Percentiles rank a stretch among this genome's conserved stretches.
Conservation (phyloP, 2,329 filamentous ascomycete species). For the Leptosphaerulina australis region DNA sequence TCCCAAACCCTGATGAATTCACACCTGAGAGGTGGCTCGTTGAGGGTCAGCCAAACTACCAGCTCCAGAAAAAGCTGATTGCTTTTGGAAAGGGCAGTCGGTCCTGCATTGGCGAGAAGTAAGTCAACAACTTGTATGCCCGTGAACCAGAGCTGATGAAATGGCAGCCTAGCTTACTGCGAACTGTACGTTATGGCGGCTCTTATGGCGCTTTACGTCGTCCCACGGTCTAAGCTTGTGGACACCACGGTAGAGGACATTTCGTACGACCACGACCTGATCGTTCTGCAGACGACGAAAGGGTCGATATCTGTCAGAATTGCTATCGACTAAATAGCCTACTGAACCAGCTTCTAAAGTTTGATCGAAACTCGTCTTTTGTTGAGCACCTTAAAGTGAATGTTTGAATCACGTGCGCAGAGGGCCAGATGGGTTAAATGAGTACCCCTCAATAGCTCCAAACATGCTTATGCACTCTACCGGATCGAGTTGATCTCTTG, state of each 20-base stretch:
- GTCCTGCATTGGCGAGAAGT: slow-evolving; percentile 42
- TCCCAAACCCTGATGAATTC: slow-evolving; percentile 38
- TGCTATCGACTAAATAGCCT: too few relatives aligned
- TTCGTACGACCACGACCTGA: slow-evolving; percentile 33
- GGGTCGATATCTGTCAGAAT: slow-evolving; percentile 34
- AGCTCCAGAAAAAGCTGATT: slow-evolving; percentile 32
- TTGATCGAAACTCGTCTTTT: too few relatives aligned
- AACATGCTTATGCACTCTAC: too few relatives aligned
- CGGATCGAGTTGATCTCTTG: too few relatives aligned
- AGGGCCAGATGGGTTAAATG: too few relatives aligned
- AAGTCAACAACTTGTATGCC: slow-evolving; percentile 8
- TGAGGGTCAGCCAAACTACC: slow-evolving; percentile 26
- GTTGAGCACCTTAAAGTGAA: neutral
- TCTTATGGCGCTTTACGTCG: slow-evolving; percentile 28
- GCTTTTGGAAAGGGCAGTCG: slow-evolving; percentile 38
- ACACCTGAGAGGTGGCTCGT: slow-evolving; percentile 45
- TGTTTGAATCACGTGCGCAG: neutral
- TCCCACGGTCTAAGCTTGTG: slow-evolving; percentile 31
- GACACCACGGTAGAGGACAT: slow-evolving; percentile 35
- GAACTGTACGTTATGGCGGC: slow-evolving; percentile 35
- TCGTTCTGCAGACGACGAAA: slow-evolving; percentile 35
- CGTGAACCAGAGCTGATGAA: neutral
- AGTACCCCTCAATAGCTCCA: too few relatives aligned
- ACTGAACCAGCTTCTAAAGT: too few relatives aligned
- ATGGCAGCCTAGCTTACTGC: slow-evolving; percentile 29